Conservation (phyloP, 2,329 filamentous ascomycete species). For the Clonostachys sp. region DNA sequence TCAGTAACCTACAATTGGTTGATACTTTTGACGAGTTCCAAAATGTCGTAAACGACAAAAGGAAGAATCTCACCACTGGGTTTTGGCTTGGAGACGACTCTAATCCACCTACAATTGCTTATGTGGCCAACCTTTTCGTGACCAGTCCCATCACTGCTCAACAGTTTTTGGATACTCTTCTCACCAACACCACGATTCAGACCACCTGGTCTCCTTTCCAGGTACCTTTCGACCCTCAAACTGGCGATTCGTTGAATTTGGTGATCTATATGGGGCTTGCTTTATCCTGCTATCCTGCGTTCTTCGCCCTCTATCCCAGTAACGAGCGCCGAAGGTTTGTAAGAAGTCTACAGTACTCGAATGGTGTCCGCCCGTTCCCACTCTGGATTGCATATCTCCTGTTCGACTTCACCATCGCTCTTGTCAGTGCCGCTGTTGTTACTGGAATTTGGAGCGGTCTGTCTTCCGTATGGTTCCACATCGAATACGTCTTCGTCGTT, state of each 20-base stretch:
- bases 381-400: conserved; percentile 79
- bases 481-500: conserved; percentile 78
- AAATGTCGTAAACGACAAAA: conserved; percentile 55
- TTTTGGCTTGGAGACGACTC: conserved; percentile 66
- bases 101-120: conserved; percentile 63
- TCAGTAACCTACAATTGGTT: conserved; percentile 43
- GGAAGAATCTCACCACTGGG: conserved; percentile 66
- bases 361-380: conserved; percentile 76
- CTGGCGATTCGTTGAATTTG: conserved; percentile 72
- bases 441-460: conserved; percentile 65
- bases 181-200: conserved; percentile 64
- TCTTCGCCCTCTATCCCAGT: conserved; percentile 88
- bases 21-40: conserved; percentile 66
- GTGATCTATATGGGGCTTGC: conserved; percentile 79
- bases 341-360: conserved; percentile 83
- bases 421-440: conserved; percentile 59
- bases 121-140: conserved; percentile 58
- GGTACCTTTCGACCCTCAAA: conserved; percentile 62
- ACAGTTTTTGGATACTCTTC: conserved; percentile 60
- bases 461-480: conserved; percentile 67
- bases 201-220: conserved; percentile 74
- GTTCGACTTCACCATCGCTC: conserved; percentile 75
- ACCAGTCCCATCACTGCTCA: conserved; percentile 57
- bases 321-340: conserved; percentile 75
- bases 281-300: conserved; percentile 73